Base-by-base conservation (phyloP, 2,329 filamentous ascomycete genomes). In the Aspergillus pseudoviridinutans region DNA sequence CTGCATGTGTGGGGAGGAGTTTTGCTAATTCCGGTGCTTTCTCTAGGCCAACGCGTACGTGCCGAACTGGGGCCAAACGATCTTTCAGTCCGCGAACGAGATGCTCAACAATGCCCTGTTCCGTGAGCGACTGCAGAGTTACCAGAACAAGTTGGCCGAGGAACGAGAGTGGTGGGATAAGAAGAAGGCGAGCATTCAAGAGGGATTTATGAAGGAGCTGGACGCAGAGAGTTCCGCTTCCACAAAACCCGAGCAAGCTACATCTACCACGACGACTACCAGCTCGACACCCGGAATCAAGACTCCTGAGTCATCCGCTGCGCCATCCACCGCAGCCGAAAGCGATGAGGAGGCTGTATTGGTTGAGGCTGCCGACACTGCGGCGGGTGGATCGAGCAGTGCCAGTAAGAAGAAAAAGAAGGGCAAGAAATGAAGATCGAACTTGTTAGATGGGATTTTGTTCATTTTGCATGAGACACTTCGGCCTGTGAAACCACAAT, bases 61-160 rank as follows among this genome's bases (percentile, higher is more conserved):
- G 1, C 88, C 90, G 51, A 88, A 88, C 74, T 99, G 94, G 94
- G 94, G 94, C 60, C 88, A 94, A 71, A 86, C 85, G 56, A 97
- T 99, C 74, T 99, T 99, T 84, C 94, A 99, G 76, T 92, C 90
- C 49, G 94, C 94, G 55, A 96, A 96, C 76, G 94, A 99, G 76
- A 97, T 99, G 76, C 87, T 89, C 58, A 88, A 91, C 70, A 97
- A 97, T 78, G 84, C 85, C 46, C 78, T 87, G 50, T 83, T 96
- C 69, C 89, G 91, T 64, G 82, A 87, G 63, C 84, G 87, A 51
- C 82, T 96, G 22, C 84, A 87, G 50, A 88, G 92, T 61, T 86
- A 96, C 58, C 87, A 92, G 67, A 78, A 80, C 28, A 88, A 90
- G 68, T 80, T 86, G 1, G 81, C 84, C 9, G 79, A 85, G 44